These are phyloP conservation scores for Verticillium nonalfalfae DNA, from an alignment of 2,329 filamentous ascomycete species.

Conservation along the genomic window DNA sequence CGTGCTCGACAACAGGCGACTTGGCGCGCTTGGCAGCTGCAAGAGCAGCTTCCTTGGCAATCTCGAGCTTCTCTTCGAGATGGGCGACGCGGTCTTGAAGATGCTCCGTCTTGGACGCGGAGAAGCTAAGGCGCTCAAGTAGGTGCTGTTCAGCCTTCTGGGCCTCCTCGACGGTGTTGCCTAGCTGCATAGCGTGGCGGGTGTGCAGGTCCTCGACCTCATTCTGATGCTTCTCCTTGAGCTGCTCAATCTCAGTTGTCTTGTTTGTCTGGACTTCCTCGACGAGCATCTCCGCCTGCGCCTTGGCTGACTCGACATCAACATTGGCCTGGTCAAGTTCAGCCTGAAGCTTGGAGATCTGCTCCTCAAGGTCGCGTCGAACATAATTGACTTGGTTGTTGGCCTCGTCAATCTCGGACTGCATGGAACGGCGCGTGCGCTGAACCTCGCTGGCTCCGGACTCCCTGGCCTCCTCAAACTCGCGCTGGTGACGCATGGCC, in stretches of 20 bases:
- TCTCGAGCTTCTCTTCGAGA: slow-evolving; percentile 84
- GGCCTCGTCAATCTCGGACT: slow-evolving; percentile 74
- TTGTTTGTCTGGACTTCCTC: slow-evolving; percentile 72
- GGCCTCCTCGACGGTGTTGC: slow-evolving; percentile 72
- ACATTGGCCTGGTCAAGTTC: slow-evolving; percentile 74
- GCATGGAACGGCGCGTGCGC: slow-evolving; percentile 70
- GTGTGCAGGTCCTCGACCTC: slow-evolving; percentile 69
- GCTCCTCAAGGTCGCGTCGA: slow-evolving; percentile 74
- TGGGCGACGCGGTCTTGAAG: slow-evolving; percentile 79
- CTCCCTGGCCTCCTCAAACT: slow-evolving; percentile 79
- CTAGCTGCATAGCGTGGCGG: slow-evolving; percentile 68
- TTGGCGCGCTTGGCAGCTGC: slow-evolving; percentile 75
- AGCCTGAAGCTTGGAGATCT: slow-evolving; percentile 63
- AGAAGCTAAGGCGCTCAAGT: slow-evolving; percentile 72
- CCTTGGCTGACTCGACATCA: slow-evolving; percentile 75
- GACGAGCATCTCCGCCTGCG: slow-evolving; percentile 75
- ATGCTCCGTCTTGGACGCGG: slow-evolving; percentile 77
- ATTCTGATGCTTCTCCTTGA: slow-evolving; percentile 55
- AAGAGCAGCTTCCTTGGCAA: slow-evolving; percentile 79
- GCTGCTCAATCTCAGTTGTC: slow-evolving; percentile 44
- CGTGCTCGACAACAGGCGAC: slow-evolving; percentile 38
- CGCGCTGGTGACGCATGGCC: slow-evolving; percentile 65
- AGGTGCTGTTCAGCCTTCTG: slow-evolving; percentile 74
- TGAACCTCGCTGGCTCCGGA: slow-evolving; percentile 74
- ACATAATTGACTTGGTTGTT: slow-evolving; percentile 82